Base-by-base conservation (phyloP, 2,329 filamentous ascomycete genomes). In the Graphiopsis chlorocephala region DNA sequence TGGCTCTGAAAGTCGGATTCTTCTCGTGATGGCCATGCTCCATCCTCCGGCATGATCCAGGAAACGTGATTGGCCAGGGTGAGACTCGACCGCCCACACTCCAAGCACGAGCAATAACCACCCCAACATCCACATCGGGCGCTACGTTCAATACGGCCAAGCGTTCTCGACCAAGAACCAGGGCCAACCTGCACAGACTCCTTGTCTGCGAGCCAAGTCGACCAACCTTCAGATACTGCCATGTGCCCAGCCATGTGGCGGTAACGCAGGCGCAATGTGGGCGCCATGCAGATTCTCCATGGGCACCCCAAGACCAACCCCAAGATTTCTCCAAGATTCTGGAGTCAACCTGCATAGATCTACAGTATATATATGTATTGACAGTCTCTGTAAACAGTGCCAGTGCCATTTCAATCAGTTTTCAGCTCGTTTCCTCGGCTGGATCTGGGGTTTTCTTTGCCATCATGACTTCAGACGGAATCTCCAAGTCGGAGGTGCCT, bases 401-500 rank as follows among this genome's bases (percentile, higher is more conserved):
- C 45, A 7, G 23, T 58, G n/a, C n/a, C 38, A 29, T 48, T 33
- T 17, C 25, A 29, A 29, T 35, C 58, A 35, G 45, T 35, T n/a
- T 52, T 29, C 50, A 53, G 50, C 14, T n/a, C 50, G n/a, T 53
- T 20, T 28, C 17, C n/a, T n/a, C 50, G 50, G 28, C 23, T 38
- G 57, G n/a, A 17, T 47, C 14, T 60, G 35, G 35, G 26, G 25
- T 23, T 47, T 26, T 35, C 6, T 61, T 50, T 20, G 42, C 31
- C 48, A 62, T 25, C 29, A 62, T 62, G 60, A 53, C 48, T 20
- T 28, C 60, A 14, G 29, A 62, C 31, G 48, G 48, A 10, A 62
- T 62, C 47, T 62, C 60, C 29, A 62, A 62, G 48, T 74, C 63
- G 71, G 72, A 28, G 72, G 70, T 61, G 72, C 72, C n/a, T 64